Conservation (phyloP, 257 asterid species). For the Linaria vulgaris region DNA sequence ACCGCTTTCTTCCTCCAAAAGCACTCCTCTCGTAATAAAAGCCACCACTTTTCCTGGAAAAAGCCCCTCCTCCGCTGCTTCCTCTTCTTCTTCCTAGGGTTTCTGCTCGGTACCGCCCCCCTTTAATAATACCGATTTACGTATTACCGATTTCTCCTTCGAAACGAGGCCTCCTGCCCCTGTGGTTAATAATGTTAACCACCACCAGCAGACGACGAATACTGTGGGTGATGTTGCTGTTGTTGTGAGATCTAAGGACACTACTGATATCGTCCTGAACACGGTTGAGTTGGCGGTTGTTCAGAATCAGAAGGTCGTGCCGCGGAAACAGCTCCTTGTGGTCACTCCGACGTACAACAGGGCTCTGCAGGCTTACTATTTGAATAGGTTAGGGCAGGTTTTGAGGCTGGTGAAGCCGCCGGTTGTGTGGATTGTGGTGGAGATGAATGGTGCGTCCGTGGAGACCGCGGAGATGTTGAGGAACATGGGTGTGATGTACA, state of each 20-base stretch:
- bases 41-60: conserved; percentile 48
- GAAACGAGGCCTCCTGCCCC: conserved; percentile 39
- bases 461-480: conserved; percentile 85
- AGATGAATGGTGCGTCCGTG: conserved; percentile 66
- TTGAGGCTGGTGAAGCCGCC: conserved; percentile 76
- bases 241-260: conserved; percentile 34
- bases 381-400: conserved; percentile 83
- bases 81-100: conserved; percentile 69
- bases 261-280: conserved; percentile 34
- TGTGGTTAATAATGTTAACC: conserved; percentile 27
- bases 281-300: conserved; percentile 40
- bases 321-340: conserved; percentile 65
- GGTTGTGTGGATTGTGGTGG: conserved; percentile 92
- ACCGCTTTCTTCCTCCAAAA: conserved; percentile 37
- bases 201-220: background rate
- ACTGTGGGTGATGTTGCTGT: conserved; percentile 33
- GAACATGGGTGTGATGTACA: conserved; percentile 69
- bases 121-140: conserved; percentile 45
- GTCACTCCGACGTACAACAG: conserved; percentile 78
- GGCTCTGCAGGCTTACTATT: conserved; percentile 70
- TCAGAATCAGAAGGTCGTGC: conserved; percentile 39
- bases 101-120: conserved; percentile 78
- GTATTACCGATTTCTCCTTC: conserved; percentile 39
- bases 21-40: conserved; percentile 46
- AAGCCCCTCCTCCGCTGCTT: conserved; percentile 60